These are phyloP conservation scores for Sistotremastrum niveocremeum DNA, from an alignment of 768 basidiomycete genomes.

Conservation along the genomic window DNA sequence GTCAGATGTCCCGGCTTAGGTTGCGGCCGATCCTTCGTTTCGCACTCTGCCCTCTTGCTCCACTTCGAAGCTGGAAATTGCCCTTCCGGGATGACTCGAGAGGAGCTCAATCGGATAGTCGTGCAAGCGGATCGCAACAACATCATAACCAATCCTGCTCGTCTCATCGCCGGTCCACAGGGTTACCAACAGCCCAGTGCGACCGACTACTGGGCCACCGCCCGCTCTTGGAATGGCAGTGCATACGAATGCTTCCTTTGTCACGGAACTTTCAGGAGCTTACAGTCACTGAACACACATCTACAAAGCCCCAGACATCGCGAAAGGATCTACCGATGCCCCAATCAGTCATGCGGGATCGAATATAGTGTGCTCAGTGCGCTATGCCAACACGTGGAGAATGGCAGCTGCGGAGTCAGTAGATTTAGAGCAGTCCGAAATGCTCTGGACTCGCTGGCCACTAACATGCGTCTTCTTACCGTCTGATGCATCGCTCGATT, in stretches of 20 bases:
- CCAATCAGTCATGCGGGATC: slow-evolving; percentile 24
- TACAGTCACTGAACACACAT: slow-evolving; percentile 44
- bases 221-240: slow-evolving; percentile 26
- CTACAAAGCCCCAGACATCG: slow-evolving; percentile 48
- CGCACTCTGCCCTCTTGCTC: slow-evolving; percentile 37
- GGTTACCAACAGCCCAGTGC: slow-evolving; percentile 20
- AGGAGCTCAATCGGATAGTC: slow-evolving; percentile 26
- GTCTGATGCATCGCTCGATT: neutral
- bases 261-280: slow-evolving; percentile 25
- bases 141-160: slow-evolving; percentile 41
- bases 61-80: slow-evolving; percentile 55
- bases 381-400: slow-evolving; percentile 54
- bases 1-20: slow-evolving; percentile 26
- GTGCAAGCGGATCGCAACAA: slow-evolving; percentile 29
- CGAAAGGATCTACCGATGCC: slow-evolving; percentile 42
- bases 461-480: slow-evolving; percentile 14
- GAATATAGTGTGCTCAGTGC: slow-evolving; percentile 41
- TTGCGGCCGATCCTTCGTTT: slow-evolving; percentile 37
- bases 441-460: slow-evolving; percentile 23
- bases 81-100: slow-evolving; percentile 31
- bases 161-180: slow-evolving; percentile 28
- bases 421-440: slow-evolving; percentile 30
- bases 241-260: slow-evolving; percentile 57
- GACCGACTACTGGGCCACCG: slow-evolving; percentile 20
- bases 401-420: slow-evolving; percentile 40